phyloP scores from a whole-genome alignment of 2,329 filamentous ascomycete species.

The Coleophoma crateriformis region DNA sequence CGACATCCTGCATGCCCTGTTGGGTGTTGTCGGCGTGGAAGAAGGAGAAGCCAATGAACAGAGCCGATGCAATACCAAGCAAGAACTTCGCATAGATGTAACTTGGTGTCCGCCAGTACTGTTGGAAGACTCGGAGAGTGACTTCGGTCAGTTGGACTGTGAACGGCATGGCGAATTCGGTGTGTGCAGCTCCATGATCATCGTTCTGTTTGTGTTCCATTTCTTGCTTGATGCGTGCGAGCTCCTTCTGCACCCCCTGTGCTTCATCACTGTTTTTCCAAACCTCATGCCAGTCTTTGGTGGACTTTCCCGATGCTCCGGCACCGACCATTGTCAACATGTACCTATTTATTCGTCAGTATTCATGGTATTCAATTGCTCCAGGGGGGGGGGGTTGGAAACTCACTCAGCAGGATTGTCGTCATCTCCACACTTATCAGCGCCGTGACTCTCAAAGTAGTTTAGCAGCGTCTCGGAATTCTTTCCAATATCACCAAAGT shows the following conservation, averaged over 20 bases:
- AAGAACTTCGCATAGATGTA: conserved; percentile 69
- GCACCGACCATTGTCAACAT: conserved; percentile 46
- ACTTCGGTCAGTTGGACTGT: conserved; percentile 58
- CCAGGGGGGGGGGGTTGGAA: too few species aligned
- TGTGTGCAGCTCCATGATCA: conserved; percentile 41
- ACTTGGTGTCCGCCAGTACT: conserved; percentile 72
- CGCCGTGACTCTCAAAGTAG: conserved; percentile 74
- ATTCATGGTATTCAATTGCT: conserved; percentile 41
- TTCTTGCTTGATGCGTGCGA: conserved; percentile 20
- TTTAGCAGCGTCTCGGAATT: conserved; percentile 28
- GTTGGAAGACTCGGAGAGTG: conserved; percentile 63
- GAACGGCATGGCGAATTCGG: conserved; percentile 77
- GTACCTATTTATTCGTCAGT: background rate
- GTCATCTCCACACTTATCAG: conserved; percentile 55
- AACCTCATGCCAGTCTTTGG: conserved; percentile 50
- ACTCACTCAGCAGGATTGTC: conserved; percentile 68
- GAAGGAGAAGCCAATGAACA: conserved; percentile 66
- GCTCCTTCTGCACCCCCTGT: conserved; percentile 25
- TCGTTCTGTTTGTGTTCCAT: conserved; percentile 45
- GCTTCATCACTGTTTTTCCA: conserved; percentile 31
- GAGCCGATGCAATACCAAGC: conserved; percentile 42
- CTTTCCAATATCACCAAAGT: conserved; percentile 72
- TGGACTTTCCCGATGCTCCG: conserved; percentile 53
- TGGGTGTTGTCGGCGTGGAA: conserved; percentile 53
- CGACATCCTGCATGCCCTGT: conserved; percentile 64